Evolutionary conservation across 2,329 filamentous ascomycete species (phyloP), one percentile per base, ranked within the genome.

Genomic region (Epichloe sibirici): DNA sequence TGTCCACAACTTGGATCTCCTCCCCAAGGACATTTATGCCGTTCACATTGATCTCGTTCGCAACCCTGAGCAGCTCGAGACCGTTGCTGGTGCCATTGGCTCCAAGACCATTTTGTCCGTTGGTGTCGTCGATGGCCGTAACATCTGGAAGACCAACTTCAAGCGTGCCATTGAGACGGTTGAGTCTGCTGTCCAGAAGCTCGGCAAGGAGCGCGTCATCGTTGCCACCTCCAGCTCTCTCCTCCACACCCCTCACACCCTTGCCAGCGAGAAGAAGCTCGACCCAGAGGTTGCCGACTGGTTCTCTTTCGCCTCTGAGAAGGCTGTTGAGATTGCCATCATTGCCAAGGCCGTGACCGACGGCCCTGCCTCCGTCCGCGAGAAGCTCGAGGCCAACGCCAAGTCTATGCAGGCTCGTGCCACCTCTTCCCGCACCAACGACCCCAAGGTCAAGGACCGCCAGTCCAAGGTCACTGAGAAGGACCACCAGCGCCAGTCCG

Each of bases 101-200:
- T 74, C 88, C 69, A 89, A 90, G 71, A 94, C 95, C 69, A 74
- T 90, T 62, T 85, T 98, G 61, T 98, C 93, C 61, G 86, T 84
- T 59, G 93, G 93, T 88, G 87, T 98, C 63, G 93, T 98, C 61
- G 90, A 98, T 65, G 93, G 93, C 66, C 90, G 93, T 67, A 98
- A 98, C 82, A 97, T 98, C 80, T 98, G 93, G 93, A 98, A 98
- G 88, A 96, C 90, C 75, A 95, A 97, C 85, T 86, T 96, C 77
- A 87, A 95, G 82, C 83, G 82, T 65, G 90, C 93, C 66, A 94
- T 98, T 60, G 90, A 93, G 78, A 82, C 77, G 59, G 86, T 93
- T 57, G 89, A 97, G 82, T 77, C 82, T 55, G 93, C 91, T 59
- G 77, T 97, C 65, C 88, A 96, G 78, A 81, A 95, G 78, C 83